Evolutionary conservation across 1,284 basidiomycete species (phyloP), one percentile per base, ranked within the genome.

Genomic region (Fistulinella staudtii): DNA sequence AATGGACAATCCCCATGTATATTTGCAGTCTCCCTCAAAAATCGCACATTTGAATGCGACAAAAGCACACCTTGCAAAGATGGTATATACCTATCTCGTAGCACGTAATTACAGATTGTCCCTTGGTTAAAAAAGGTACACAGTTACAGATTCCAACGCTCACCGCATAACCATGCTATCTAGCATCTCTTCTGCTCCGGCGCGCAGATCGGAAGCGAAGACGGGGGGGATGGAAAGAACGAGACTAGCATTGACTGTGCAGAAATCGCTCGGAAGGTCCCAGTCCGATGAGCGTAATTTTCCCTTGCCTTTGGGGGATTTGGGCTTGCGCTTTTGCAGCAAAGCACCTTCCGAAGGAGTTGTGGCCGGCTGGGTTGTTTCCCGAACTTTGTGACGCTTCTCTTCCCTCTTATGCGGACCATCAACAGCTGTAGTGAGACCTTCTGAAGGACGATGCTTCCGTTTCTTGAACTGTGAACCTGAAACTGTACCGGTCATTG

Each of bases 101-200:
- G 25, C 11, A 44, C 10, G 17, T 8, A 5, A 29, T 45, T 10
- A 35, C 20, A 21, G 9, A 49, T 54, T 11, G 53, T 37, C 21
- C 18, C 14, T 34, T 24, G 23, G 43, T 40, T 40, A 40, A 33
- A 49, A 21, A 35, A 27, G 28, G 30, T 3, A 20, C 8, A 9
- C 35, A 47, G 27, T 39, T 43, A 47, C 38, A 41, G n/a, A 35
- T 43, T 40, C 24, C 36, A 31, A 41, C 10, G 68, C 81, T 62
- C 60, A 93, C 93, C 89, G 80, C 93, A 96, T 95, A 20, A 95
- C 71, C 85, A 94, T 87, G 9, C 86, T 89, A 64, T 96, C 91
- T 22, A 97, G 70, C 76, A 92, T 83, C 67, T 97, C 92, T 56
- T 85, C 78, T 11, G 83, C 89, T 9, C 93, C 93, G 34, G 67